These are phyloP conservation scores for Penicillium pulvis DNA, from an alignment of 495 filamentous ascomycete species.

Conservation along the genomic window DNA sequence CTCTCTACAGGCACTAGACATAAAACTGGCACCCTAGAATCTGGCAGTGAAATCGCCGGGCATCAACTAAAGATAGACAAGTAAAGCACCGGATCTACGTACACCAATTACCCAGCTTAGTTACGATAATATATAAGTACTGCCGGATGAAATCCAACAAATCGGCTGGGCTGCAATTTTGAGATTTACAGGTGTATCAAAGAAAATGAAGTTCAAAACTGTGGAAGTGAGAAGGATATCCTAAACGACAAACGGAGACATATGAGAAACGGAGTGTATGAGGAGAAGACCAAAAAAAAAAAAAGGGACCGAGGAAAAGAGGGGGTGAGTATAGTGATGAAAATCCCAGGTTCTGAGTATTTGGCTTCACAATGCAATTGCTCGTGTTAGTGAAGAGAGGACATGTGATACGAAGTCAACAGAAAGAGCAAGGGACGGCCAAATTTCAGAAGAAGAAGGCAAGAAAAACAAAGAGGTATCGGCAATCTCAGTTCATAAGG, in stretches of 20 bases:
- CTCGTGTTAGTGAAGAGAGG: neutral
- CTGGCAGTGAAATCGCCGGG: too few species aligned
- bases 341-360: neutral
- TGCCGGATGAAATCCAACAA: neutral
- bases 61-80: too few species aligned
- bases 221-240: constrained; percentile 36
- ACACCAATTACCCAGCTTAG: neutral
- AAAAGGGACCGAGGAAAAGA: constrained; percentile 2
- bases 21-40: too few species aligned
- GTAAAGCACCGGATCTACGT: too few species aligned
- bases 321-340: constrained; percentile 4
- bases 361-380: constrained; percentile 20
- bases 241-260: constrained; percentile 26
- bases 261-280: constrained; percentile 18
- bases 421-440: constrained; percentile 1
- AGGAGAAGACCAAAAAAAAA: neutral
- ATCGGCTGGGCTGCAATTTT: neutral
- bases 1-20: too few species aligned
- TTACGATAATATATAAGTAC: neutral
- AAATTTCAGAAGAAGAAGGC: neutral
- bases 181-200: constrained; percentile 1
- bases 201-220: constrained; percentile 5
- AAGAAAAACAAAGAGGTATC: constrained; percentile 6
- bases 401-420: neutral
- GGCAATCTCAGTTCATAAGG: constrained; percentile 5